A percentile compares a stretch with the other conserved stretches of the same genome.
Conservation (phyloP, 208 protist species). For the Tritrichomonas musculus region DNA sequence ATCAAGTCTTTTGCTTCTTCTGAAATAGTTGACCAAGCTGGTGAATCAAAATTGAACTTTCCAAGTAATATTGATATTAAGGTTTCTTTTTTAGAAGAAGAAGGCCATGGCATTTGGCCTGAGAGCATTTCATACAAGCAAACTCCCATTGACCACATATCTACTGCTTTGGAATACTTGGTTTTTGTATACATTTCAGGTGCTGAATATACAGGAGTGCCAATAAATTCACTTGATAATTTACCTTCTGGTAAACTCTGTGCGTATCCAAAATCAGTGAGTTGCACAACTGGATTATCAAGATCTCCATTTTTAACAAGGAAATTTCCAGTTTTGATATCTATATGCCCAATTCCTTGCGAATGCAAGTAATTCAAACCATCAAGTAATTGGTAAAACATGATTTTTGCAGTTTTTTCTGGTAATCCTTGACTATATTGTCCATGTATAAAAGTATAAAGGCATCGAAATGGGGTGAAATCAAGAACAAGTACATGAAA, state of each 20-base stretch:
- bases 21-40: not conserved
- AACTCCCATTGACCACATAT: constrained; percentile 26
- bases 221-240: not conserved
- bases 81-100: too few species aligned
- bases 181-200: not conserved
- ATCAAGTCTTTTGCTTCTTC: constrained; percentile 17
- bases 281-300: not conserved
- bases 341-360: not conserved
- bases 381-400: not conserved
- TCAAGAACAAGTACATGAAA: too few species aligned
- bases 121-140: not conserved
- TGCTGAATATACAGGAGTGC: not conserved
- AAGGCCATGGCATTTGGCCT: not conserved
- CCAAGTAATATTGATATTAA: not conserved
- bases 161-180: not conserved
- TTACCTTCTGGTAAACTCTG: not conserved
- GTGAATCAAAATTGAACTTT: not conserved
- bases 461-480: too few species aligned
- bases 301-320: not conserved
- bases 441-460: too few species aligned
- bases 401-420: not conserved
- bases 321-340: not conserved
- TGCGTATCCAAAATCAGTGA: not conserved
- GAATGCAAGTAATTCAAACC: not conserved
- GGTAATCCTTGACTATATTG: not conserved